Evolutionary conservation across 805 yeast genomes (phyloP), one percentile per base, ranked within the genome.

Genomic region (Ogataea dorogensis): DNA sequence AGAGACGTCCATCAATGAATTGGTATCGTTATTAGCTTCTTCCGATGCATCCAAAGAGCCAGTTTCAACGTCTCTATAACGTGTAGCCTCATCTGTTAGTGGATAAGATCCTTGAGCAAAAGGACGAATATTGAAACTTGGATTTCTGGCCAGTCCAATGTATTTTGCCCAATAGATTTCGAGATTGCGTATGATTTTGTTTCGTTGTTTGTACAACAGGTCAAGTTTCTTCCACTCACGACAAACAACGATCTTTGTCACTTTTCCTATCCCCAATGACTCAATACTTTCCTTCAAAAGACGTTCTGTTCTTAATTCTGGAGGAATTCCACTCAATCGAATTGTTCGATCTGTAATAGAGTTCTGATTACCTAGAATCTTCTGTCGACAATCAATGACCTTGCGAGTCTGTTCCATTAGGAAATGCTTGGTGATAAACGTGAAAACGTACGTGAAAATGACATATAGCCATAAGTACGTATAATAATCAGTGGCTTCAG

Each of bases 271-370:
- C 18, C 82, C 81, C 23, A 91, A 65, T 7, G 74, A 71, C 50
- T 87, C 93, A 17, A 91, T 79, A 52, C 86, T 93, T 23, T 77
- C 71, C 38, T 75, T 79, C 47, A 91, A 62, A 10, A 75, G 77
- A n/a, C 70, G 70, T 47, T 79, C 88, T 38, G 77, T 80, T 33
- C 97, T 70, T 26, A 89, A 63, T 29, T 80, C 79, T 0, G 85
- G 81, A 0, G 98, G 97, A 4, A 91, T 86, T 0, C 98, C 98
- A 23, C 91, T 79, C 10, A 91, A 58, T 40, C 91, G 67, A 25
- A 93, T 81, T 1, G 98, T 93, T 56, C 96, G 71, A 66, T 91
- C 98, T 0, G 98, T 86, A 40, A 91, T 72, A 7, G 95, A 81
- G 55, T 83, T 83, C 57, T 89, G 97, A 44, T 73, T 75, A 0